These are phyloP conservation scores for Acacia acuminata DNA, from an alignment of 306 rosid species.

Conservation along the genomic window DNA sequence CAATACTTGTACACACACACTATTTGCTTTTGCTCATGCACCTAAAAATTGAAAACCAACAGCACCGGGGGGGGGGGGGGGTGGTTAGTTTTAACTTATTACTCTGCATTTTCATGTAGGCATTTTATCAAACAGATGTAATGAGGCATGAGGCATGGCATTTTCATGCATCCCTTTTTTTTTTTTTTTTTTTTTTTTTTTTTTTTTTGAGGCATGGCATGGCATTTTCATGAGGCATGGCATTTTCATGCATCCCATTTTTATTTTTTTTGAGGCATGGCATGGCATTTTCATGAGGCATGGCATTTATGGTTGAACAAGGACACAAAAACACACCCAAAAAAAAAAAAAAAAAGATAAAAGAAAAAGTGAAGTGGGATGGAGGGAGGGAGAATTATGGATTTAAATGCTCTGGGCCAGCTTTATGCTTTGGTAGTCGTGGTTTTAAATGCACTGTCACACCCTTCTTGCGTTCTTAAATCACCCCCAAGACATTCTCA, in stretches of 20 bases:
- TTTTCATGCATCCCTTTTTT: no score
- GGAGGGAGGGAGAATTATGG: constrained; percentile 45
- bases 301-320: constrained; percentile 30
- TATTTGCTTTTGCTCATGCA: background rate
- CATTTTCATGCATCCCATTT: no score
- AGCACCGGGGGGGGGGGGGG: background rate
- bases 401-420: constrained; percentile 59
- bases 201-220: no score
- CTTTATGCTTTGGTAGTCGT: constrained; percentile 67
- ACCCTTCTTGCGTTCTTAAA: constrained; percentile 35
- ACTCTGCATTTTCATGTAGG: background rate
- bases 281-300: no score
- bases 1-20: background rate
- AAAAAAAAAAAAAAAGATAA: background rate
- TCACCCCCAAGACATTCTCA: constrained; percentile 45
- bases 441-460: constrained; percentile 54
- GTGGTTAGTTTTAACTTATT: constrained; percentile 31
- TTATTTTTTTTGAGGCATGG: no score
- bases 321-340: background rate
- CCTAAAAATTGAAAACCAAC: background rate
- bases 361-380: background rate
- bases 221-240: no score
- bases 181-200: no score
- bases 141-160: constrained; percentile 21
- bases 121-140: constrained; percentile 22